These are phyloP conservation scores for Rhodotorula sp. DNA, from an alignment of 1,284 basidiomycete genomes.

Conservation along the genomic window DNA sequence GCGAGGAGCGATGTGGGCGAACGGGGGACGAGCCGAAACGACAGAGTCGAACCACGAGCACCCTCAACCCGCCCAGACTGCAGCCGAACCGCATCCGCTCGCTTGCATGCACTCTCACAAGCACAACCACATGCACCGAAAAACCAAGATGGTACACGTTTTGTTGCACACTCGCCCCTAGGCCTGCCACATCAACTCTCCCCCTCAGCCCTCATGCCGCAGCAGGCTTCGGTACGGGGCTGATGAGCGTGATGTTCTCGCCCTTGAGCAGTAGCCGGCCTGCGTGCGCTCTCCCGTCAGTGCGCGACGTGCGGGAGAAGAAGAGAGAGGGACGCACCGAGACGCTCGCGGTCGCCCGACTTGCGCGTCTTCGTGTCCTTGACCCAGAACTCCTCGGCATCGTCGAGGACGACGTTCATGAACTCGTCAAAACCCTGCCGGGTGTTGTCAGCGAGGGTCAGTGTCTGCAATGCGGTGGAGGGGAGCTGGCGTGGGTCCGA, in stretches of 20 bases:
- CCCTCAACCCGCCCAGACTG: not conserved
- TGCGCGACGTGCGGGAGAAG: not conserved
- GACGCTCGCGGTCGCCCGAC: constrained; percentile 63
- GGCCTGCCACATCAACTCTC: not conserved
- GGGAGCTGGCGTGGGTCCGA: too few relatives aligned
- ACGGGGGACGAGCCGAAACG: not conserved
- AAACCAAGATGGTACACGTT: constrained; percentile 16
- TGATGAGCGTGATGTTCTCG: constrained; percentile 94
- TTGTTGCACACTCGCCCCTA: not conserved
- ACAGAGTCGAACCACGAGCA: too few relatives aligned
- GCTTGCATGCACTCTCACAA: too few relatives aligned
- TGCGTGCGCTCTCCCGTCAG: constrained; percentile 49
- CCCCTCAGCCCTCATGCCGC: not conserved
- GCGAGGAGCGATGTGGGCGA: not conserved
- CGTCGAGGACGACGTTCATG: constrained; percentile 97
- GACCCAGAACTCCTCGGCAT: constrained; percentile 88
- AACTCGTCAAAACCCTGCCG: constrained; percentile 97
- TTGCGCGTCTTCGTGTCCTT: constrained; percentile 70
- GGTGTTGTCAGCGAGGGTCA: too few relatives aligned
- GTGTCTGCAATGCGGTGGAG: too few relatives aligned
- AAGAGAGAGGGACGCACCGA: constrained; percentile 60
- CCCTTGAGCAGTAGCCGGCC: constrained; percentile 92
- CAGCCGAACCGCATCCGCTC: not conserved
- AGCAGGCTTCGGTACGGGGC: constrained; percentile 50
- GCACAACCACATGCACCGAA: too few relatives aligned